Evolutionary conservation across 208 protist species (phyloP), one percentile per base, ranked within the genome.

Genomic region (Histomonas meleagridis): DNA sequence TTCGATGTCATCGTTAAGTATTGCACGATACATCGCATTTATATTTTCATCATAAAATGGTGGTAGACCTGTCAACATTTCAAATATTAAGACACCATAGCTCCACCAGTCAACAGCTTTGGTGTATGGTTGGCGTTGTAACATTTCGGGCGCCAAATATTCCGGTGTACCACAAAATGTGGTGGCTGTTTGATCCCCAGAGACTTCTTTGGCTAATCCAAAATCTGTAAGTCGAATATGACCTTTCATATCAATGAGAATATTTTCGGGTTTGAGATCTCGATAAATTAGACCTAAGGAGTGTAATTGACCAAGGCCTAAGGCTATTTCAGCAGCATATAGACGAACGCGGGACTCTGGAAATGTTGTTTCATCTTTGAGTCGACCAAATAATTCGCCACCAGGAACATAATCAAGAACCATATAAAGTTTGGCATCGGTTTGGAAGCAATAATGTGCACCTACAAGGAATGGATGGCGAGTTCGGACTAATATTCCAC

Each of bases 171-270:
- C 95, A 92, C 95, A 96, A 79, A 96, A 96, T 23, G 93, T 90
- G 69, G 76, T 91, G 12, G 48, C 60, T 10, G 72, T 90, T 26
- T 16, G 51, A 48, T 70, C 46, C 10, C 55, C 43, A 5, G 62
- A 35, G 0, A 57, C 35, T 18, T 43, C 46, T 49, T 86, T 86
- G 16, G 35, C 76, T n/a, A 96, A 90, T 28, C 97, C 97, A 94
- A 98, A 97, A 94, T 98, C 97, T 14, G 95, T 96, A 1, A 98
- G 93, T 62, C 96, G 96, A 38, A 97, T 94, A 91, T 98, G 94
- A 1, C 97, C 97, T 12, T 96, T 43, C 21, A 43, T 40, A 65
- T 93, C 91, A 5, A 96, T 49, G 14, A 86, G 46, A 57, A 86
- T 86, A 57, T 86, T 96, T 86, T 95, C 94, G 0, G 94, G 94